A percentile compares a stretch with the other conserved stretches of the same genome.
Conservation (phyloP, 1,284 basidiomycete species). For the Trichosporon coremiiforme region DNA sequence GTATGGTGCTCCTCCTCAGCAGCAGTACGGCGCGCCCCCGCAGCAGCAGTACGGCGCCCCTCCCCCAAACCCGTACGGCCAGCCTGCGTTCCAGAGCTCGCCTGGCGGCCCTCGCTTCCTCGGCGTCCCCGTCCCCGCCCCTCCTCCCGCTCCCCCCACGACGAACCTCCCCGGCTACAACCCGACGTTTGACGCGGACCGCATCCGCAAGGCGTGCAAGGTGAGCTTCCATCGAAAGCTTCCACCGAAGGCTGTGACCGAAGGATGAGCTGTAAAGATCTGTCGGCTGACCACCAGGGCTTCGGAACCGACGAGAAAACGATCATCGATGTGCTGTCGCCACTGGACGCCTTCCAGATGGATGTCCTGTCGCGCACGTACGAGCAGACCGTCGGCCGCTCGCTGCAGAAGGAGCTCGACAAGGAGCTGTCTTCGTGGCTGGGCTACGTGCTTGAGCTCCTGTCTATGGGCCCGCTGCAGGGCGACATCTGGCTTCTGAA, state of each 20-base stretch:
- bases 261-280: not conserved
- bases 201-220: constrained; percentile 57
- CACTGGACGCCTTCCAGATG: constrained; percentile 55
- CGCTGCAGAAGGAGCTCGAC: constrained; percentile 51
- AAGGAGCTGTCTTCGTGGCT: constrained; percentile 56
- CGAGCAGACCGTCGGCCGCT: constrained; percentile 50
- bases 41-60: constrained; percentile 33
- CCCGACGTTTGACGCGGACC: constrained; percentile 53
- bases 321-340: constrained; percentile 50
- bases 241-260: too few species aligned
- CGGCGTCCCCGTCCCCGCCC: constrained; percentile 50
- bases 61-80: constrained; percentile 22
- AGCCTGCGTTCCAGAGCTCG: constrained; percentile 19
- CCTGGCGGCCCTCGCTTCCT: constrained; percentile 43
- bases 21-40: constrained; percentile 32
- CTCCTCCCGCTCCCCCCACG: constrained; percentile 50
- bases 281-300: constrained; percentile 37
- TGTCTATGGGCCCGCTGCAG: constrained; percentile 52
- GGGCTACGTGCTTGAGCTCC: constrained; percentile 53
- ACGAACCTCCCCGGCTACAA: constrained; percentile 50
- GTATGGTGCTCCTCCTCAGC: constrained; percentile 27
- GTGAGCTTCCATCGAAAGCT: constrained; percentile 27
- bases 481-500: constrained; percentile 53
- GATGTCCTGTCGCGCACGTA: constrained; percentile 52
- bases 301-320: constrained; percentile 56